Evolutionary conservation across 2,329 filamentous ascomycete genomes (phyloP).

Genomic region (Fusarium sp.): DNA sequence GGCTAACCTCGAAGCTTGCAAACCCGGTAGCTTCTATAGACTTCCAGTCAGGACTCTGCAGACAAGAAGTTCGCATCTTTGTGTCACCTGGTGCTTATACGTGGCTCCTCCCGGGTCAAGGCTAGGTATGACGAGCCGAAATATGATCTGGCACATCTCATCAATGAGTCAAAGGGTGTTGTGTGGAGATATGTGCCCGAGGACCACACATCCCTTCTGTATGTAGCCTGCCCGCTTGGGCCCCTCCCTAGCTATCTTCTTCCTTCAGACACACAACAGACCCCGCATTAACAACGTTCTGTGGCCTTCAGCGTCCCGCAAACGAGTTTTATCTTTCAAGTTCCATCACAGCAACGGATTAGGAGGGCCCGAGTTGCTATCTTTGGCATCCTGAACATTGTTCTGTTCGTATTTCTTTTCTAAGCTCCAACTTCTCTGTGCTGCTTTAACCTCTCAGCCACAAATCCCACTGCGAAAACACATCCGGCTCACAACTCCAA

Average conservation of each 20-base stretch:
- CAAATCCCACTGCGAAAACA: not conserved
- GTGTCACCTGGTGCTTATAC: not conserved
- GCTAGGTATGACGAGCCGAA: not conserved
- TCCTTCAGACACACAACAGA: not conserved
- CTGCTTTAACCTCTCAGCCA: not conserved
- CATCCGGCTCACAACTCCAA: rapidly evolving
- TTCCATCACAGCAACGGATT: too few species aligned
- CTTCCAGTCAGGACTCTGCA: not conserved
- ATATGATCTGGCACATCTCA: not conserved
- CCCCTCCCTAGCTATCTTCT: not conserved
- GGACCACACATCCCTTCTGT: not conserved
- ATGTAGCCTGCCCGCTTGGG: not conserved
- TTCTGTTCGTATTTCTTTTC: not conserved
- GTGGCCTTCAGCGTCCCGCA: not conserved
- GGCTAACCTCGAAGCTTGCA: too few species aligned
- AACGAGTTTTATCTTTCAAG: not conserved
- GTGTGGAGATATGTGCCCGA: not conserved
- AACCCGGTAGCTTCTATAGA: too few species aligned
- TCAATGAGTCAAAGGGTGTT: not conserved
- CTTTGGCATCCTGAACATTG: not conserved
- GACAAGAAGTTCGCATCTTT: rapidly evolving
- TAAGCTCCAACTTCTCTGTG: not conserved
- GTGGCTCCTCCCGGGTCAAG: not conserved
- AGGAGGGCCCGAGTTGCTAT: not conserved
- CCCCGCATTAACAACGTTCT: not conserved